Evolutionary conservation across 305 asterid genomes (phyloP).

Genomic region (Fraxinus floribunda): DNA sequence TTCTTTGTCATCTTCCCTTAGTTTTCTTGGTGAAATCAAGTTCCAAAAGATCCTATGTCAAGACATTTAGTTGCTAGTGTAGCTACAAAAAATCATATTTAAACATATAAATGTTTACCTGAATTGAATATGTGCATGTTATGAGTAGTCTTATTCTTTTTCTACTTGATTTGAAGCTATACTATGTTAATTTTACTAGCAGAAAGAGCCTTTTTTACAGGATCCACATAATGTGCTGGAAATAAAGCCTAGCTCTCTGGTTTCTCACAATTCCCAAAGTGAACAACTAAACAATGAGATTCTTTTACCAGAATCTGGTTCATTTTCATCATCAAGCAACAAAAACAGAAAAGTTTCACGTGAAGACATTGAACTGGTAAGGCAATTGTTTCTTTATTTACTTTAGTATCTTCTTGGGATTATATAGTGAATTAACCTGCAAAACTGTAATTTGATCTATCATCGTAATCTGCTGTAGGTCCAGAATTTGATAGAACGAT

Average conservation of each 20-base stretch:
- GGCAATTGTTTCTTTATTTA: constrained; percentile 21
- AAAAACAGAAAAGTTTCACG: constrained; percentile 83
- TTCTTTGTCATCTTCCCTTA: background rate
- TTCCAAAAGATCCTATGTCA: background rate
- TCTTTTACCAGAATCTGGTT: constrained; percentile 74
- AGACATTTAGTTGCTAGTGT: background rate
- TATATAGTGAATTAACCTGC: background rate
- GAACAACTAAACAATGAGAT: constrained; percentile 60
- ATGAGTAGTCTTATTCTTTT: background rate
- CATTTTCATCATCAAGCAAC: constrained; percentile 76
- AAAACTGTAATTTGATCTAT: background rate
- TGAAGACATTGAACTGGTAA: constrained; percentile 91
- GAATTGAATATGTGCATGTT: background rate
- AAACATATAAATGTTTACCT: background rate
- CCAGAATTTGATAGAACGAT: constrained; percentile 82
- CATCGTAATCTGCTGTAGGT: constrained; percentile 47
- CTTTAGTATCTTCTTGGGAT: background rate
- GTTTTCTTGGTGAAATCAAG: background rate
- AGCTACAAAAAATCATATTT: background rate
- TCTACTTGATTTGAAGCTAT: background rate
- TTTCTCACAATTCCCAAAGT: constrained; percentile 61
- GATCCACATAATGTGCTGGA: constrained; percentile 54
- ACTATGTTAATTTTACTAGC: background rate
- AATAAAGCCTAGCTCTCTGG: constrained; percentile 50
- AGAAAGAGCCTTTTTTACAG: constrained; percentile 33